phyloP scores from a whole-genome alignment of 176 grass and related monocot genomes.

The Poa pratensis region DNA sequence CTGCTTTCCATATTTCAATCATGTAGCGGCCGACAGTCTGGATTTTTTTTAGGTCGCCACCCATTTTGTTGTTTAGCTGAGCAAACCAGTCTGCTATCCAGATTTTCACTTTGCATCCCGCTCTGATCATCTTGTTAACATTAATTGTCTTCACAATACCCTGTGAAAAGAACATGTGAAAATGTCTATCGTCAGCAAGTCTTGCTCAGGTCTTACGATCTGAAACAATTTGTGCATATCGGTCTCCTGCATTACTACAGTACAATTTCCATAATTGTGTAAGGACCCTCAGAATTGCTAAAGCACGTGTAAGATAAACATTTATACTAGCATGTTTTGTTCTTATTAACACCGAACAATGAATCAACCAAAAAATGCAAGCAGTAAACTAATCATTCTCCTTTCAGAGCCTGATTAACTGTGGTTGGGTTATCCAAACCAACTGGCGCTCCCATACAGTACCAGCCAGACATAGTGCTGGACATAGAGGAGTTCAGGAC shows the following conservation, averaged over 20 bases:
- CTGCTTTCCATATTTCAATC: constrained; percentile 90
- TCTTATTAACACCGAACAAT: constrained; percentile 19
- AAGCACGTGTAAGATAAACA: background rate
- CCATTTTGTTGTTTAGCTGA: constrained; percentile 93
- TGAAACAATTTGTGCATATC: background rate
- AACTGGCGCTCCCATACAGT: background rate
- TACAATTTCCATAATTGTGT: background rate
- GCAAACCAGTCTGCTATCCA: constrained; percentile 97
- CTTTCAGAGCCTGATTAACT: background rate
- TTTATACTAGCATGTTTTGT: background rate
- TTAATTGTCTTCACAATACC: constrained; percentile 86
- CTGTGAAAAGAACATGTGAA: constrained; percentile 34
- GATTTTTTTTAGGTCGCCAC: constrained; percentile 81
- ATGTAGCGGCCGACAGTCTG: constrained; percentile 73
- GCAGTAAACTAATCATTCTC: background rate
- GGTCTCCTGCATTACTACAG: background rate
- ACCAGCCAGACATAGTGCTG: background rate
- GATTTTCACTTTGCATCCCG: constrained; percentile 83
- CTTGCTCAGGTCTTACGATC: background rate
- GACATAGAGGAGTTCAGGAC: background rate
- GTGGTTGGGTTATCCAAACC: background rate
- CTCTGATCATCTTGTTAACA: constrained; percentile 79
- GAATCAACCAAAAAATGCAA: background rate
- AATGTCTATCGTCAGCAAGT: constrained; percentile 17
- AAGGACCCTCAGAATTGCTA: constrained; percentile 4